Conservation (phyloP, 495 filamentous ascomycete species). For the Penicillium canariense region DNA sequence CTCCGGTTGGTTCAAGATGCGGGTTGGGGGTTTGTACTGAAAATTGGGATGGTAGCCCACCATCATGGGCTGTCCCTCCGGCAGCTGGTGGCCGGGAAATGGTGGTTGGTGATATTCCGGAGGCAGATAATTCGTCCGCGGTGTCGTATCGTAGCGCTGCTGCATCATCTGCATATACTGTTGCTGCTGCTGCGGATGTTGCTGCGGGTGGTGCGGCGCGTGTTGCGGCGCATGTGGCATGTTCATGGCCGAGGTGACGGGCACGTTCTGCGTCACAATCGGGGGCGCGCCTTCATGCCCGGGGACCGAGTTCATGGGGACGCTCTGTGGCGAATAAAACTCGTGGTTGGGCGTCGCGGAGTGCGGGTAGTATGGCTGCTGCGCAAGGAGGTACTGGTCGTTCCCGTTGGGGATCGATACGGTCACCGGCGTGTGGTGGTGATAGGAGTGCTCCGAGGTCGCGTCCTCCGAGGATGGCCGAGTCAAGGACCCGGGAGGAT, state of each 20-base stretch:
- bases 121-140: conserved; percentile 37
- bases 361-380: conserved; percentile 41
- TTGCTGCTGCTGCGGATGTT: conserved; percentile 23
- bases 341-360: conserved; percentile 39
- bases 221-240: conserved; percentile 38
- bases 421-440: conserved; percentile 27
- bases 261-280: conserved; percentile 32
- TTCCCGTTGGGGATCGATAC: conserved; percentile 34
- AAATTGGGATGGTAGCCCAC: conserved; percentile 38
- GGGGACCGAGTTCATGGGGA: conserved; percentile 34
- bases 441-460: conserved; percentile 42
- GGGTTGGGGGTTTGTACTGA: conserved; percentile 39
- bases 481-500: conserved; percentile 57
- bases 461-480: conserved; percentile 45
- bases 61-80: conserved; percentile 38
- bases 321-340: conserved; percentile 36
- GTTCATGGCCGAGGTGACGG: conserved; percentile 33
- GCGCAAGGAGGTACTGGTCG: conserved; percentile 41
- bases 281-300: conserved; percentile 30
- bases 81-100: conserved; percentile 30
- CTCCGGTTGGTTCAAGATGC: conserved; percentile 43
- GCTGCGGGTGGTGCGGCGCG: conserved; percentile 32
- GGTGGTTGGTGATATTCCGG: conserved; percentile 36
- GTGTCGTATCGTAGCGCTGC: conserved; percentile 38
- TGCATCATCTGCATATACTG: conserved; percentile 43